Conservation (phyloP, 495 filamentous ascomycete genomes). For the Penicillium taxi region DNA sequence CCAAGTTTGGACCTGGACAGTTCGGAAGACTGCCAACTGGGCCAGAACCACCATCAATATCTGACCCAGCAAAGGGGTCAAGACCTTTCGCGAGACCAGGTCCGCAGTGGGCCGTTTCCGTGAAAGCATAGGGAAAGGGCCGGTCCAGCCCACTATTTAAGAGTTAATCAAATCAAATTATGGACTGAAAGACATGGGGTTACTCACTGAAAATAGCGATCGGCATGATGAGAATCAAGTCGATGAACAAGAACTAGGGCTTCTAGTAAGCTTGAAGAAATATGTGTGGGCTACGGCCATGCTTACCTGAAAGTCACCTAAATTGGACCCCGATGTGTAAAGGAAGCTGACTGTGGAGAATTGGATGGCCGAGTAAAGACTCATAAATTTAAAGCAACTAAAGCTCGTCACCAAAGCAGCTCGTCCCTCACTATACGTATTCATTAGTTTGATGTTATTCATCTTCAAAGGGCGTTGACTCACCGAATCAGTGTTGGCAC, state of each 20-base stretch:
- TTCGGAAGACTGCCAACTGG: conserved; percentile 64
- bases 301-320: conserved; percentile 86
- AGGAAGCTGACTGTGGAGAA: conserved; percentile 98
- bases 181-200: neutral
- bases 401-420: conserved; percentile 95
- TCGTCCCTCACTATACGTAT: conserved; percentile 64
- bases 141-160: conserved; percentile 80
- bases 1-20: conserved; percentile 73
- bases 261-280: conserved; percentile 4
- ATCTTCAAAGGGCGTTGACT: conserved; percentile 9
- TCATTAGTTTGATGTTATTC: neutral
- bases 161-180: conserved; percentile 8
- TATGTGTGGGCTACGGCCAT: neutral
- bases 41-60: conserved; percentile 73
- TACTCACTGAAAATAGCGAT: conserved; percentile 88
- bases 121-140: conserved; percentile 67
- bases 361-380: conserved; percentile 95
- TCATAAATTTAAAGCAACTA: conserved; percentile 99
- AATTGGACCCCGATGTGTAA: conserved; percentile 89
- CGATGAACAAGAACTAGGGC: conserved; percentile 79
- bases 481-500: conserved; percentile 86
- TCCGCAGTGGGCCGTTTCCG: conserved; percentile 85
- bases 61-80: conserved; percentile 84
- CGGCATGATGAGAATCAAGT: conserved; percentile 84
- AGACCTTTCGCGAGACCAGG: conserved; percentile 86